Evolutionary conservation across 2,329 filamentous ascomycete species (phyloP).

Genomic region (Pyricularia sp.): DNA sequence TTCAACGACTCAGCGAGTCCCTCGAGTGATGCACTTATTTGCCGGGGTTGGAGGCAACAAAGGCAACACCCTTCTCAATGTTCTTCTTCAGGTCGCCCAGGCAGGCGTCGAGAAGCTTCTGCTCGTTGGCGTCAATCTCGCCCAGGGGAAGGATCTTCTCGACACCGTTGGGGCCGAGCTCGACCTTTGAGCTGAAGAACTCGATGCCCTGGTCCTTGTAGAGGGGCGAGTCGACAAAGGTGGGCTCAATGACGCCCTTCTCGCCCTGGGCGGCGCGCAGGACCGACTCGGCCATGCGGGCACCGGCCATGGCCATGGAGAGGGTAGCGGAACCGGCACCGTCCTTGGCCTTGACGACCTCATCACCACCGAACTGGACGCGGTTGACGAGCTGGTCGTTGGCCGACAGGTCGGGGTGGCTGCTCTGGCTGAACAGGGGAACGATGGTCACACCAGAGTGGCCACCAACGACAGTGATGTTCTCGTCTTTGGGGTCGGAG

Average conservation of each 20-base stretch:
- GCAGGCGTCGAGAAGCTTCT: conserved; percentile 81
- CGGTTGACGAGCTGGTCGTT: conserved; percentile 88
- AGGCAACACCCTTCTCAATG: conserved; percentile 78
- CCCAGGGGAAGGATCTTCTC: conserved; percentile 88
- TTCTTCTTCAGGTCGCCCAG: conserved; percentile 84
- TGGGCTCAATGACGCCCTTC: conserved; percentile 92
- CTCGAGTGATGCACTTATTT: conserved; percentile 33
- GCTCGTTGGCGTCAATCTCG: conserved; percentile 73
- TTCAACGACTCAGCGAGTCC: background rate
- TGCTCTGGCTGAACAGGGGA: conserved; percentile 87
- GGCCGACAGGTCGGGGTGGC: conserved; percentile 71
- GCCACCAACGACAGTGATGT: conserved; percentile 87
- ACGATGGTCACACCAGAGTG: conserved; percentile 99
- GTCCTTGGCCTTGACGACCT: conserved; percentile 81
- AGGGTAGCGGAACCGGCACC: conserved; percentile 76
- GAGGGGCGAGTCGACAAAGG: conserved; percentile 92
- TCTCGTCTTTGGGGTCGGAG: conserved; percentile 72
- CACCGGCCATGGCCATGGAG: conserved; percentile 81
- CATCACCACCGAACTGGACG: conserved; percentile 96
- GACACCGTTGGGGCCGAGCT: conserved; percentile 93
- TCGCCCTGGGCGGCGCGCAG: conserved; percentile 88
- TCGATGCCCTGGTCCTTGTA: conserved; percentile 98
- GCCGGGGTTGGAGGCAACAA: conserved; percentile 49
- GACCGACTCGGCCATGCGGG: conserved; percentile 71
- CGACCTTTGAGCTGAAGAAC: conserved; percentile 93